A percentile compares a stretch with the other conserved stretches of the same genome.
phyloP scores from a whole-genome alignment of 306 rosid genomes.

The Cicer cuneatum region DNA sequence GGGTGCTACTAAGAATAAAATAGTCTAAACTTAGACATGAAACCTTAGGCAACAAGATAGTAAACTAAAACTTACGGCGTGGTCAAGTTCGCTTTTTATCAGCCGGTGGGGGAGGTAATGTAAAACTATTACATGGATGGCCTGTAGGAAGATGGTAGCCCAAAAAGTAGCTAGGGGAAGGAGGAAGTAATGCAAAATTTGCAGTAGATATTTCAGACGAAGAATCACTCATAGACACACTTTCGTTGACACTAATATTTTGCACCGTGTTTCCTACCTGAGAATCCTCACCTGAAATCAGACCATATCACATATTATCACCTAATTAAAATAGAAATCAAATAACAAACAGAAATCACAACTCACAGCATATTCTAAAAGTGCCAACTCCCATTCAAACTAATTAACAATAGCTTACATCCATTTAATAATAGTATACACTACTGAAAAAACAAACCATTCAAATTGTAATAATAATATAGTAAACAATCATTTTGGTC shows the following conservation, averaged over 20 bases:
- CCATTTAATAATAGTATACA: neutral
- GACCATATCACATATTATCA: slow-evolving; percentile 39
- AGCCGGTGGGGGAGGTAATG: slow-evolving; percentile 93
- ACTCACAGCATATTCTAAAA: slow-evolving; percentile 18
- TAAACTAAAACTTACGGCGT: slow-evolving; percentile 68
- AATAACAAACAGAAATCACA: slow-evolving; percentile 14
- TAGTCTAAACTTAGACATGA: neutral
- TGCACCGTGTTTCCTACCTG: slow-evolving; percentile 43
- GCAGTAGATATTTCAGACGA: slow-evolving; percentile 44
- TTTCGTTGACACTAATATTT: slow-evolving; percentile 50
- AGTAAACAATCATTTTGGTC: too few relatives aligned
- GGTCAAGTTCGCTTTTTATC: slow-evolving; percentile 91
- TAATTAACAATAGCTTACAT: neutral
- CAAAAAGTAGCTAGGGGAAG: slow-evolving; percentile 70
- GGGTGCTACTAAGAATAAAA: slow-evolving; percentile 14
- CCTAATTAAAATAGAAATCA: slow-evolving; percentile 21
- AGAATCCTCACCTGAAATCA: slow-evolving; percentile 64
- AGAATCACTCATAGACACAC: slow-evolving; percentile 39
- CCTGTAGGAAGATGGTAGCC: slow-evolving; percentile 87
- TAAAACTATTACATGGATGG: slow-evolving; percentile 84
- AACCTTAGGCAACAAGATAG: slow-evolving; percentile 8
- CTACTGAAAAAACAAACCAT: neutral
- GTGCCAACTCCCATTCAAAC: slow-evolving; percentile 26
- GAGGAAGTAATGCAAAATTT: slow-evolving; percentile 54
- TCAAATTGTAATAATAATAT: neutral